phyloP scores from a whole-genome alignment of 139 green algal species.

The Picochlorum costavermella region DNA sequence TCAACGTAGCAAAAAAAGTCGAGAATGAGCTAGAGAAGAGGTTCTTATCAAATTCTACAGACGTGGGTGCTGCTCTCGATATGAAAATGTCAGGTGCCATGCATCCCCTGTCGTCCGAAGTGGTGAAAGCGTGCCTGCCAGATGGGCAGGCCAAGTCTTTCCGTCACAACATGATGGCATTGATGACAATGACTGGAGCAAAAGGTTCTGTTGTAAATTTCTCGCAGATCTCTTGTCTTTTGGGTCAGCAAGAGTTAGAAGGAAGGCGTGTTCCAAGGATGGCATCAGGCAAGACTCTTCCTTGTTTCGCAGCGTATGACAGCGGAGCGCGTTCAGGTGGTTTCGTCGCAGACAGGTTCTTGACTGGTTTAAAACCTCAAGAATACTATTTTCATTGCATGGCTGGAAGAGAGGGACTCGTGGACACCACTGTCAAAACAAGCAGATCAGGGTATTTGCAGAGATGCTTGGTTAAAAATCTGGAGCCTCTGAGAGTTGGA shows the following conservation, averaged over 20 bases:
- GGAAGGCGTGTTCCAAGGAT: slow-evolving; percentile 87
- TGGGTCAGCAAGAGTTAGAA: slow-evolving; percentile 98
- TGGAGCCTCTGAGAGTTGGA: slow-evolving; percentile 80
- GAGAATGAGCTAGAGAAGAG: slow-evolving; percentile 31
- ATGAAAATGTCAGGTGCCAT: slow-evolving; percentile 53
- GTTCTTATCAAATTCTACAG: slow-evolving; percentile 48
- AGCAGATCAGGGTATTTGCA: slow-evolving; percentile 74
- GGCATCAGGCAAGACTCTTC: slow-evolving; percentile 88
- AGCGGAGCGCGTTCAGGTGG: slow-evolving; percentile 61
- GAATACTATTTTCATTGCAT: slow-evolving; percentile 99
- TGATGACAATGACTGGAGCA: slow-evolving; percentile 90
- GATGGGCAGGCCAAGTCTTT: slow-evolving; percentile 67
- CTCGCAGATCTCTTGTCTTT: slow-evolving; percentile 88
- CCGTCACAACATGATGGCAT: slow-evolving; percentile 82
- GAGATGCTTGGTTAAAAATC: slow-evolving; percentile 88
- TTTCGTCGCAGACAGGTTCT: slow-evolving; percentile 93
- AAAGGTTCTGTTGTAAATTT: slow-evolving; percentile 97
- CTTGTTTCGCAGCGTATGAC: slow-evolving; percentile 91
- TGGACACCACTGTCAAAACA: slow-evolving; percentile 97
- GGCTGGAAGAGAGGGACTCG: slow-evolving; percentile 92
- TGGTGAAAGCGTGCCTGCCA: slow-evolving; percentile 81
- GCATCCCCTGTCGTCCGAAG: slow-evolving; percentile 69
- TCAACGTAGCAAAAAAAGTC: slow-evolving; percentile 13
- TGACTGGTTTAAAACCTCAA: slow-evolving; percentile 64
- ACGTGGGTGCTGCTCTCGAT: slow-evolving; percentile 56